Evolutionary conservation across 768 basidiomycete genomes (phyloP).

Genomic region (Amanita fuliginea): DNA sequence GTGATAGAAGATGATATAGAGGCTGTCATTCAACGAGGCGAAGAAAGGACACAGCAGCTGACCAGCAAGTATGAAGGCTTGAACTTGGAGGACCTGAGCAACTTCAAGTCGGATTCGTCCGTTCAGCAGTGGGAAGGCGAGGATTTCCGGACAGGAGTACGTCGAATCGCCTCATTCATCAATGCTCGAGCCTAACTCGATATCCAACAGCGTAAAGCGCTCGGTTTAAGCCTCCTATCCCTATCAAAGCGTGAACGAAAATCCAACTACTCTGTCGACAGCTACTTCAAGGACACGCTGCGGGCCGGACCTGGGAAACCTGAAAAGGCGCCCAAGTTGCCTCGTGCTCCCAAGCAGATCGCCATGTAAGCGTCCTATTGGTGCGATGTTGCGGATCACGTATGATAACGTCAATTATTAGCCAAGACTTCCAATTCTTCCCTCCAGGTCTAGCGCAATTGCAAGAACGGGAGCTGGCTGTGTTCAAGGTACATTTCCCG

Average conservation of each 20-base stretch:
- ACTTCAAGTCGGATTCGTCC: conserved; percentile 90
- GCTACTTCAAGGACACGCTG: conserved; percentile 89
- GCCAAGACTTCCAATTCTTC: conserved; percentile 97
- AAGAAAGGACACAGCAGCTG: conserved; percentile 80
- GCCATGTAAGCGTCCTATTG: conserved; percentile 43
- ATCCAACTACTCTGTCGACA: conserved; percentile 89
- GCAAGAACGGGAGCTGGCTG: conserved; percentile 80
- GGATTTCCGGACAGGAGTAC: conserved; percentile 71
- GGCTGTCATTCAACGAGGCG: conserved; percentile 82
- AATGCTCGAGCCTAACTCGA: not conserved
- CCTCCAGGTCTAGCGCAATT: conserved; percentile 67
- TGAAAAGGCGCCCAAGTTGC: conserved; percentile 75
- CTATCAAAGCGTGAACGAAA: conserved; percentile 92
- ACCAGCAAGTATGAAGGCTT: conserved; percentile 89
- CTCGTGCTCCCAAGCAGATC: conserved; percentile 83
- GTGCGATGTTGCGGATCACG: conserved; percentile 2
- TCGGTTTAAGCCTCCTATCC: conserved; percentile 72
- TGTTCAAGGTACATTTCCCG: conserved; percentile 47
- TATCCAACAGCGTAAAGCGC: conserved; percentile 41
- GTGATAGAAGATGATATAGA: conserved; percentile 88
- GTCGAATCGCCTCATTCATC: conserved; percentile 11
- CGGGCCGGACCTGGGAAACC: conserved; percentile 67
- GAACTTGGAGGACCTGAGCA: conserved; percentile 90
- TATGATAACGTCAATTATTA: conserved; percentile 16
- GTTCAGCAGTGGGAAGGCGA: conserved; percentile 95